phyloP scores from a whole-genome alignment of 768 basidiomycete species.

The Boletus fagicola region DNA sequence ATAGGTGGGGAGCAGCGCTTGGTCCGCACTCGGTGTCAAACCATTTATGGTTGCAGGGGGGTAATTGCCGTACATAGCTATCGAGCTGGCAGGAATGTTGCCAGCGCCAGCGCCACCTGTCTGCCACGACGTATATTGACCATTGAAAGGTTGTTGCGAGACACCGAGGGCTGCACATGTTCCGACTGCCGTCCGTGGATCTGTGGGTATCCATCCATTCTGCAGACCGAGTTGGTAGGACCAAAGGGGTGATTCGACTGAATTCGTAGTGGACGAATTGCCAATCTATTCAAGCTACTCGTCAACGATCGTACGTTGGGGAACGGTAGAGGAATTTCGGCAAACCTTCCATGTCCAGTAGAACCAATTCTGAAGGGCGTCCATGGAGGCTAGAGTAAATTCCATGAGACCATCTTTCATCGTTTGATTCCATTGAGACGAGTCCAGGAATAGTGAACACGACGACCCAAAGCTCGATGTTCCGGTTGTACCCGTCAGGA shows the following conservation, averaged over 20 bases:
- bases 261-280: conserved; percentile 49
- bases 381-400: conserved; percentile 60
- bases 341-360: conserved; percentile 78
- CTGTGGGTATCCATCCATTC: conserved; percentile 75
- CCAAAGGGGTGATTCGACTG: conserved; percentile 59
- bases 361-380: conserved; percentile 65
- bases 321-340: neutral
- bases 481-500: conserved; percentile 36
- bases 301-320: neutral
- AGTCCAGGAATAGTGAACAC: conserved; percentile 48
- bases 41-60: conserved; percentile 52
- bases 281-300: conserved; percentile 45
- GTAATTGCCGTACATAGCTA: conserved; percentile 46
- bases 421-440: conserved; percentile 49
- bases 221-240: conserved; percentile 67
- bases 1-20: conserved; percentile 54
- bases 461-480: conserved; percentile 28
- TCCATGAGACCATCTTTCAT: conserved; percentile 51
- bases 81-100: conserved; percentile 43
- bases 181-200: conserved; percentile 68
- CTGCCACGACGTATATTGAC: conserved; percentile 59
- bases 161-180: conserved; percentile 58
- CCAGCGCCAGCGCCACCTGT: conserved; percentile 62
- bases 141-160: conserved; percentile 44
- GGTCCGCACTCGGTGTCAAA: conserved; percentile 37